Conservation (phyloP, 192 early-diverging fungal genomes). For the Backusella tarrabulga region DNA sequence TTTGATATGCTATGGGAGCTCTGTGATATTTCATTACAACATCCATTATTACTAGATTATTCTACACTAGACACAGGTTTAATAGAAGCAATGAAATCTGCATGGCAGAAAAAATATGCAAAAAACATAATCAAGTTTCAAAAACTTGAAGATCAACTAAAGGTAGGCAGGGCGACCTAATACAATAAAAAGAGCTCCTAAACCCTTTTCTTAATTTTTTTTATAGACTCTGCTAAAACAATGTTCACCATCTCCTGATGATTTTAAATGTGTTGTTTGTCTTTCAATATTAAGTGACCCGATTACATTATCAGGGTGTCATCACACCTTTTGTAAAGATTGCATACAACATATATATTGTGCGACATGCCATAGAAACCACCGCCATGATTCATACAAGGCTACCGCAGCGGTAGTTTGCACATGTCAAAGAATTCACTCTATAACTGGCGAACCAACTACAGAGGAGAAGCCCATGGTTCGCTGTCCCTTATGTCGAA, state of each 20-base stretch:
- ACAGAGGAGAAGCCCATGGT: neutral
- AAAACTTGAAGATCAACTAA: neutral
- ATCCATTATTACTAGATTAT: neutral
- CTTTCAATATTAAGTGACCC: constrained; percentile 1
- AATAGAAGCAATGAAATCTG: neutral
- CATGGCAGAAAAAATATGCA: neutral
- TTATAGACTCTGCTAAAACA: neutral
- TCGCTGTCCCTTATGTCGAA: constrained; percentile 8
- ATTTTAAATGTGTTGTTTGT: constrained; percentile 2
- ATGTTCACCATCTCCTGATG: neutral
- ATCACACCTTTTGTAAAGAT: constrained; percentile 1
- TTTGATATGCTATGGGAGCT: constrained; percentile 10
- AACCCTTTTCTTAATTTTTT: neutral
- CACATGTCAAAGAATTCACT: constrained; percentile 12
- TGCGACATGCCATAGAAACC: neutral
- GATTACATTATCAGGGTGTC: neutral
- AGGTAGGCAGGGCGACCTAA: neutral
- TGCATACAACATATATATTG: constrained; percentile 10
- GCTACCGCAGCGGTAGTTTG: neutral
- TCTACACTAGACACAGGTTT: neutral
- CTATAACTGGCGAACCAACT: constrained; percentile 4
- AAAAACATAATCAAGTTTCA: neutral
- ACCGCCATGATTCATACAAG: neutral
- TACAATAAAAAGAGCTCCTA: neutral
- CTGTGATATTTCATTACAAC: neutral